These are phyloP conservation scores for Lactifluus piperatus DNA, from an alignment of 768 basidiomycete species.

Conservation along the genomic window DNA sequence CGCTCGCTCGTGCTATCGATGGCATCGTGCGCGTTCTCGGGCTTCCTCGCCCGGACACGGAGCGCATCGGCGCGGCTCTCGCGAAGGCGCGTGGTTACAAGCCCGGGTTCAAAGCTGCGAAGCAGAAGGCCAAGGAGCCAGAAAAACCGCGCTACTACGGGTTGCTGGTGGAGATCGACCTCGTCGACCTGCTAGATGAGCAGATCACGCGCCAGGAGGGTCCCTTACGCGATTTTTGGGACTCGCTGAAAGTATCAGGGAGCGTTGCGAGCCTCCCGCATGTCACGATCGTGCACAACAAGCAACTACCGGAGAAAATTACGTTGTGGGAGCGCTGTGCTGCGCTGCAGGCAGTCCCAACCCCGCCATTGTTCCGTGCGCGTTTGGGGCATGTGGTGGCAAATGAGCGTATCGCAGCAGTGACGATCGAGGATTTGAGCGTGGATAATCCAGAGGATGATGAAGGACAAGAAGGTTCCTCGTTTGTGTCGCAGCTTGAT, in stretches of 20 bases:
- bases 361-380: conserved; percentile 51
- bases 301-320: conserved; percentile 29
- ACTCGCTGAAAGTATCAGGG: conserved; percentile 32
- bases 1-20: conserved; percentile 50
- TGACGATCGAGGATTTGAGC: conserved; percentile 55
- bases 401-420: conserved; percentile 73
- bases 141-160: conserved; percentile 63
- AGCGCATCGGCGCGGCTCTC: conserved; percentile 46
- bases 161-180: conserved; percentile 63
- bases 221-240: conserved; percentile 39
- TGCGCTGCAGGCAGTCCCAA: conserved; percentile 30
- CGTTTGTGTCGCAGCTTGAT: conserved; percentile 42
- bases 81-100: conserved; percentile 35
- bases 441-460: conserved; percentile 28
- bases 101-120: conserved; percentile 29
- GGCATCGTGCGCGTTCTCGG: conserved; percentile 48
- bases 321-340: conserved; percentile 46
- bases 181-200: conserved; percentile 39
- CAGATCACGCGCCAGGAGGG: conserved; percentile 31
- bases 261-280: conserved; percentile 63
- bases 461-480: conserved; percentile 31
- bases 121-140: conserved; percentile 19
- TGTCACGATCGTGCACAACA: conserved; percentile 77
- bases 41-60: conserved; percentile 42
- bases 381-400: conserved; percentile 57